Base-by-base conservation (phyloP, 2,329 filamentous ascomycete genomes). In the Penicillium capsulatum region DNA sequence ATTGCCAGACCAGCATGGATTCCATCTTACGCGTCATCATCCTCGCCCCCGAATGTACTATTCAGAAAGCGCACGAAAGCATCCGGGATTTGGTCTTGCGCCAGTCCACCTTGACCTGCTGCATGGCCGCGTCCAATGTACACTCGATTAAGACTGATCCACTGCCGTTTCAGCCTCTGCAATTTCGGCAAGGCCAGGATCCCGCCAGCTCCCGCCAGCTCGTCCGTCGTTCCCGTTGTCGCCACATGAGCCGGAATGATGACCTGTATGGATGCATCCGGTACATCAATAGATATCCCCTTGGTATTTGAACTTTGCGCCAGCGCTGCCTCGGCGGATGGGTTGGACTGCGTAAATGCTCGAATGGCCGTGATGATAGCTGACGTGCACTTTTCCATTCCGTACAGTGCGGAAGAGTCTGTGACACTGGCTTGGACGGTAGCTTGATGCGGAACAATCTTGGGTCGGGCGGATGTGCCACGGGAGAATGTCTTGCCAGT, bases 41-140 rank as follows among this genome's bases (percentile, higher is more conserved):
- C 53, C 24, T 56, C 51, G 13, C 59, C 64, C 27, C 59, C 63
- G 51, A 70, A 67, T 36, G 68, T 67, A 17, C 59, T 61, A 53
- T 70, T 70, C 45, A 72, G 50, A 53, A 70, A 72, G 38, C 64
- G 55, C 38, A 71, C 65, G 63, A 72, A 72, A 5, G 67, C 67
- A 56, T 68, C 65, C 1, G 59, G 59, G 10, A 70, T 57, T 44
- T 67, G 60, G 14, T 63, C 63, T 32, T 49, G 36, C 10, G 47
- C 48, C 36, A 70, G 45, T 7, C 53, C 51, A 7, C 64, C 60
- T 34, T 59, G 55, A 1, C 54, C 60, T 20, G 56, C 53, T 16
- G 61, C 61, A 53, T 68, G 62, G 7, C 61, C 58, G 30, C 57
- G 55, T 3, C 57, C 61, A 19, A 65, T 52, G 55, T 66, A 68